Percentiles rank a stretch among this genome's conserved stretches.
These are phyloP conservation scores for Phycomyces nitens DNA, from an alignment of 192 early-diverging fungal species.

Conservation along the genomic window DNA sequence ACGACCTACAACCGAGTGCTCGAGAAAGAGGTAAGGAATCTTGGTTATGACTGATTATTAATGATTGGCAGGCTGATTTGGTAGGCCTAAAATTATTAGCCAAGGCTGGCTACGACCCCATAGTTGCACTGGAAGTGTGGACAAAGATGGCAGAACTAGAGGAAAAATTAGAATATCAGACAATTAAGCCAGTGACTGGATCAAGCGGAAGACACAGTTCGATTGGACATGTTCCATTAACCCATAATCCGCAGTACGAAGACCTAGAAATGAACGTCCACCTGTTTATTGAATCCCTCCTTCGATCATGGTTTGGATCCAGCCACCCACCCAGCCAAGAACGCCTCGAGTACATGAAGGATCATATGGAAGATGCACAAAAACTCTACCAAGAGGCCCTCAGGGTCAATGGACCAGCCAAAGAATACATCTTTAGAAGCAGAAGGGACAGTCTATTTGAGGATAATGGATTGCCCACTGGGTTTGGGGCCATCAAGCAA, in stretches of 20 bases:
- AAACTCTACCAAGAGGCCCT: constrained; percentile 23
- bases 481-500: no score
- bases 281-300: constrained; percentile 22
- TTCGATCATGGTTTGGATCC: constrained; percentile 35
- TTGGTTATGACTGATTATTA: background rate
- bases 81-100: constrained; percentile 50
- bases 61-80: constrained; percentile 37
- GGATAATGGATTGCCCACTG: no score
- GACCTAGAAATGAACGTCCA: constrained; percentile 5
- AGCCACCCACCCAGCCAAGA: constrained; percentile 37
- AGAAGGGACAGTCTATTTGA: no score
- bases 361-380: constrained; percentile 30
- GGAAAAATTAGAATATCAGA: constrained; percentile 1
- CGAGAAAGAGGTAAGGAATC: constrained; percentile 41
- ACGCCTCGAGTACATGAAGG: constrained; percentile 29
- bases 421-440: background rate
- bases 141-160: constrained; percentile 42
- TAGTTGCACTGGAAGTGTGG: constrained; percentile 48
- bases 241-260: background rate
- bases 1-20: constrained; percentile 39
- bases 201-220: background rate
- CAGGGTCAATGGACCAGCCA: constrained; percentile 24
- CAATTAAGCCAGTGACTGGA: background rate
- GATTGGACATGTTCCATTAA: background rate
- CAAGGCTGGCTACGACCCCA: constrained; percentile 57